These are phyloP conservation scores for Usnea hakonensis DNA, from an alignment of 495 filamentous ascomycete genomes.

Conservation along the genomic window DNA sequence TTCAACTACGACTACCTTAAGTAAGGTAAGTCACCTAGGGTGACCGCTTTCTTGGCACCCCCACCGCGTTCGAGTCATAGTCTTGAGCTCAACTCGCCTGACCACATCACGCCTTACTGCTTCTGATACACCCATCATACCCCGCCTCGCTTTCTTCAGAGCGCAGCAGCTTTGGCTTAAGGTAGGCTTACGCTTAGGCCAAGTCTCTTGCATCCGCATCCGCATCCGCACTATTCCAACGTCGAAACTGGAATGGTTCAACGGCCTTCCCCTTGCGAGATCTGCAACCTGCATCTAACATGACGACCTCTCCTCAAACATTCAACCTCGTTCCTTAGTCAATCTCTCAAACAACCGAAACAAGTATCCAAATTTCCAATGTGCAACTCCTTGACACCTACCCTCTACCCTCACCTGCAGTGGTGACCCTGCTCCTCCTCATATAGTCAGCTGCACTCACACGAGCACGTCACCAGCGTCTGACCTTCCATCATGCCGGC, in stretches of 20 bases:
- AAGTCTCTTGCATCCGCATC: constrained; percentile 1
- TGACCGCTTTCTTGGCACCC: background rate
- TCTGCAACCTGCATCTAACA: constrained; percentile 14
- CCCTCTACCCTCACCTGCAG: constrained; percentile 38
- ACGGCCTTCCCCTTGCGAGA: constrained; percentile 19
- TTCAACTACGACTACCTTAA: no score
- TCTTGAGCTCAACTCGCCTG: constrained; percentile 6
- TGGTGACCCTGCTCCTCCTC: constrained; percentile 31
- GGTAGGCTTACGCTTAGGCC: no score
- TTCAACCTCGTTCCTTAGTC: no score
- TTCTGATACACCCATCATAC: constrained; percentile 9
- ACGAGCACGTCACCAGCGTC: constrained; percentile 8
- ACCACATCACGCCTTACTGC: constrained; percentile 16
- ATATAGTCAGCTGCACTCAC: constrained; percentile 3
- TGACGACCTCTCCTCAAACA: constrained; percentile 12
- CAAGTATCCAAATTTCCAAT: constrained; percentile 28
- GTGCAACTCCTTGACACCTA: constrained; percentile 39
- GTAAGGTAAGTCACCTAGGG: constrained; percentile 9
- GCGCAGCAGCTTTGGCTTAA: background rate
- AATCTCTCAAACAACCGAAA: no score
- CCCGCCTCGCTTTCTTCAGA: constrained; percentile 1
- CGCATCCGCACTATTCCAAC: background rate
- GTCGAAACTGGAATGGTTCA: constrained; percentile 9
- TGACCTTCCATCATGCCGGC: constrained; percentile 34
- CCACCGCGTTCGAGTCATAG: constrained; percentile 14